phyloP scores from a whole-genome alignment of 306 rosid genomes.

The apple (Malus domestica) region ASM211411v1 NC_041797.1:33817001-33817500 shows the following conservation, averaged over 20 bases:
- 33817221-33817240: neutral
- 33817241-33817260: neutral
- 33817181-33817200: neutral
- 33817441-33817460: conserved; percentile 23
- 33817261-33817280: neutral
- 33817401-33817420: conserved; percentile 69
- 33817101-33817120: neutral
- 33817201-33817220: neutral
- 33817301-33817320: neutral
- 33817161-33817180: neutral
- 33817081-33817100: neutral
- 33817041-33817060: neutral
- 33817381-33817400: conserved; percentile 51
- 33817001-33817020: neutral
- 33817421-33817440: conserved; percentile 57
- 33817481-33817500: conserved; percentile 19
- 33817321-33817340: neutral
- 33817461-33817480: conserved; percentile 1
- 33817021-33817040: neutral
- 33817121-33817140: neutral
- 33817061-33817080: neutral
- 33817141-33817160: neutral
- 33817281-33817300: neutral
- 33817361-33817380: conserved; percentile 68
- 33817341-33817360: neutral